These are phyloP conservation scores for Cryptococcus hybrid DNA, from an alignment of 1,284 basidiomycete genomes.

Conservation along the genomic window DNA sequence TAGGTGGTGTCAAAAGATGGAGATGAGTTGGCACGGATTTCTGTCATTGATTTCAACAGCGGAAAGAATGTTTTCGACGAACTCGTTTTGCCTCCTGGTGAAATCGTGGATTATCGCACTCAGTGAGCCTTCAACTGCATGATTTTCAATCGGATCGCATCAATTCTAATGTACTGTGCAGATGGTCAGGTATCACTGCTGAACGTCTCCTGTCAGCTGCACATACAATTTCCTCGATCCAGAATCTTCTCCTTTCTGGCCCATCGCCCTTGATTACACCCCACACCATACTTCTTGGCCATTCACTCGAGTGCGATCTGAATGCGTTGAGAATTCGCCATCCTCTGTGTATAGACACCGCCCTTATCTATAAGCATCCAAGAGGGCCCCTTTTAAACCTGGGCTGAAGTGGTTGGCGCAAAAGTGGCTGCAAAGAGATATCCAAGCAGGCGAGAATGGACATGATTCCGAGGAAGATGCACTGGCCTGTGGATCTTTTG, in stretches of 20 bases:
- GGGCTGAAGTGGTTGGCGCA: slow-evolving; percentile 88
- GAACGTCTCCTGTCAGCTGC: slow-evolving; percentile 65
- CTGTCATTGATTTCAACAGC: slow-evolving; percentile 70
- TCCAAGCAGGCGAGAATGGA: slow-evolving; percentile 71
- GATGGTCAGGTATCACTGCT: slow-evolving; percentile 87
- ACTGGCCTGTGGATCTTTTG: slow-evolving; percentile 77
- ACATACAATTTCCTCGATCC: slow-evolving; percentile 72
- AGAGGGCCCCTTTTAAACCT: slow-evolving; percentile 86
- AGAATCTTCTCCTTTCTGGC: slow-evolving; percentile 63
- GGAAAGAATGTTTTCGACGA: slow-evolving; percentile 76
- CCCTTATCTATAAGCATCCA: slow-evolving; percentile 81
- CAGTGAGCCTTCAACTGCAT: slow-evolving; percentile 53
- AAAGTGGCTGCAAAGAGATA: slow-evolving; percentile 82
- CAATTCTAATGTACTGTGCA: slow-evolving; percentile 32
- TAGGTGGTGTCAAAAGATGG: slow-evolving; percentile 66
- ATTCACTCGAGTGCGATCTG: slow-evolving; percentile 88
- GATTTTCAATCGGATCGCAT: too few species aligned
- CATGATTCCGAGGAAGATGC: slow-evolving; percentile 93
- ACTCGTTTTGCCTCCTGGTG: slow-evolving; percentile 77
- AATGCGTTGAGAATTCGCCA: slow-evolving; percentile 78
- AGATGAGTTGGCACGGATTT: slow-evolving; percentile 79
- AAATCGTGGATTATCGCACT: slow-evolving; percentile 83
- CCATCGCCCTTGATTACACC: slow-evolving; percentile 54
- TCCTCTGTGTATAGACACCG: slow-evolving; percentile 83
- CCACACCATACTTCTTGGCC: slow-evolving; percentile 84